Percentiles rank a stretch among this genome's conserved stretches.
Conservation (phyloP, 352 stramenopile species). For the Phytophthora pistaciae region DNA sequence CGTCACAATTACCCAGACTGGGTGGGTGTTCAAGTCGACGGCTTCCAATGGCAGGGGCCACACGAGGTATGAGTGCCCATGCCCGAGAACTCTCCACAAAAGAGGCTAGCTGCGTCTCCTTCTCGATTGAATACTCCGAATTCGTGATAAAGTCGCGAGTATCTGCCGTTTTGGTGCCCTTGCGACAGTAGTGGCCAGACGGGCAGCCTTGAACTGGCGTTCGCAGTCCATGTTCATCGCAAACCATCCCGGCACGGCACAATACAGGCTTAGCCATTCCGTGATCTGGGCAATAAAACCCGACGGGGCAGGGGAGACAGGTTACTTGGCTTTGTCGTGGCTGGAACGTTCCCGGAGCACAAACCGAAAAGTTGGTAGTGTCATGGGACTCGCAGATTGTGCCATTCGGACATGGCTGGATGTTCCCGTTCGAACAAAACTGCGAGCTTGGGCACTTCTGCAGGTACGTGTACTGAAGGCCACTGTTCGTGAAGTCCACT, state of each 20-base stretch:
- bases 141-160: slow-evolving; percentile 72
- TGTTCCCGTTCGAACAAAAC: slow-evolving; percentile 67
- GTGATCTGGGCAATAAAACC: slow-evolving; percentile 94
- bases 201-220: slow-evolving; percentile 88
- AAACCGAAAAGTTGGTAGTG: slow-evolving; percentile 95
- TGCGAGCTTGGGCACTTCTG: slow-evolving; percentile 62
- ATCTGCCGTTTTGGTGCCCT: slow-evolving; percentile 92
- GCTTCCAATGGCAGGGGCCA: slow-evolving; percentile 58
- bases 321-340: slow-evolving; percentile 73
- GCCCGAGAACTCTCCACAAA: slow-evolving; percentile 60
- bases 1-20: slow-evolving; percentile 52
- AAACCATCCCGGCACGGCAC: slow-evolving; percentile 95
- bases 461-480: slow-evolving; percentile 81
- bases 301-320: slow-evolving; percentile 94
- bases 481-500: slow-evolving; percentile 82
- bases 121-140: slow-evolving; percentile 62
- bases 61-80: slow-evolving; percentile 60
- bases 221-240: slow-evolving; percentile 88
- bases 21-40: slow-evolving; percentile 76
- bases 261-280: slow-evolving; percentile 91
- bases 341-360: slow-evolving; percentile 94
- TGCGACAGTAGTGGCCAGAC: slow-evolving; percentile 93
- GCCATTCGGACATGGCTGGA: slow-evolving; percentile 89
- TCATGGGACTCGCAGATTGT: slow-evolving; percentile 68
- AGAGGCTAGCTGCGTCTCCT: slow-evolving; percentile 67